A percentile compares a stretch with the other conserved stretches of the same genome.
Conservation (phyloP, 495 filamentous ascomycete species). For the Penicillium macrosclerotiorum region DNA sequence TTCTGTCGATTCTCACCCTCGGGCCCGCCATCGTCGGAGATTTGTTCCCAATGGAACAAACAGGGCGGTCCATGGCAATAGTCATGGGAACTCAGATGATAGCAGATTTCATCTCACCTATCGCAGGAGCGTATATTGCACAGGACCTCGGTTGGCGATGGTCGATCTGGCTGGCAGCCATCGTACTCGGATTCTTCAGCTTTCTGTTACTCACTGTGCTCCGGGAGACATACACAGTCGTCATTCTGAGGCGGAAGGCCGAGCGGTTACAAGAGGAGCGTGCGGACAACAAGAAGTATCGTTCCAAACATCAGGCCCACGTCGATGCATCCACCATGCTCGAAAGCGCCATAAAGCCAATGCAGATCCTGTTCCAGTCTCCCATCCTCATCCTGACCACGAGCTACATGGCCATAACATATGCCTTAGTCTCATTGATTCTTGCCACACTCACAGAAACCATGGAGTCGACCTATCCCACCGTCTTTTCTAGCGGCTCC, state of each 20-base stretch:
- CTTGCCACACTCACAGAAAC: slow-evolving; percentile 3
- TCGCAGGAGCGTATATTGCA: slow-evolving; percentile 6
- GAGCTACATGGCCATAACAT: slow-evolving; percentile 6
- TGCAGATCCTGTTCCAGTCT: slow-evolving; percentile 2
- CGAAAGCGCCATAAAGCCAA: slow-evolving; percentile 3
- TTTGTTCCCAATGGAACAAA: slow-evolving; percentile 5
- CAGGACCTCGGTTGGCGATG: slow-evolving; percentile 8
- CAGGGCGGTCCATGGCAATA: slow-evolving; percentile 4
- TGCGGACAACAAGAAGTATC: slow-evolving; percentile 2
- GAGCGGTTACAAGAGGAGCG: slow-evolving; percentile 3
- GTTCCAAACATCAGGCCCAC: neutral
- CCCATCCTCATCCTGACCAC: slow-evolving; percentile 3
- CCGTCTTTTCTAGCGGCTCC: slow-evolving; percentile 1
- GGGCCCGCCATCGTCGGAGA: slow-evolving; percentile 8
- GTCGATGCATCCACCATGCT: slow-evolving; percentile 4
- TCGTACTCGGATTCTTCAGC: slow-evolving; percentile 2
- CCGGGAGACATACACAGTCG: slow-evolving; percentile 8
- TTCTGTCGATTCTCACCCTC: neutral
- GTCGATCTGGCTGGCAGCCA: slow-evolving; percentile 8
- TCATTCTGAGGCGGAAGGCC: slow-evolving; percentile 5
- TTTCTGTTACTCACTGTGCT: slow-evolving; percentile 3
- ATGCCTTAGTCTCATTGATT: slow-evolving; percentile 3
- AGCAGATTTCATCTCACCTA: slow-evolving; percentile 6
- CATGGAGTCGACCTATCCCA: slow-evolving; percentile 1
- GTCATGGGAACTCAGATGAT: slow-evolving; percentile 2